Evolutionary conservation across 2,329 filamentous ascomycete species (phyloP).

Genomic region (Botrytis hyacinthi): DNA sequence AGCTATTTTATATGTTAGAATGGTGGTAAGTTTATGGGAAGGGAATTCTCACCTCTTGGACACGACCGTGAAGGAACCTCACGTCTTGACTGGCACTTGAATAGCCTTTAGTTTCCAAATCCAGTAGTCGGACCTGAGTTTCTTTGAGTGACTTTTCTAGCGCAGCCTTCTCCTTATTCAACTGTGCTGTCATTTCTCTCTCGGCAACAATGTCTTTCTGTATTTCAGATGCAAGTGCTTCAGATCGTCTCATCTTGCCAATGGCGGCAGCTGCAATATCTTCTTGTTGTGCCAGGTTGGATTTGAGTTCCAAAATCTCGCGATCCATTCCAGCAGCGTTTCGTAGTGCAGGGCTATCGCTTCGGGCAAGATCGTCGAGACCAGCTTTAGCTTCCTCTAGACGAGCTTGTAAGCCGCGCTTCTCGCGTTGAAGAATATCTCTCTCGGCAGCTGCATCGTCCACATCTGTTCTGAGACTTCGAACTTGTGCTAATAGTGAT

Average conservation of each 20-base stretch:
- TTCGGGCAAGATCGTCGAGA: slow-evolving; percentile 81
- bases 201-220: slow-evolving; percentile 90
- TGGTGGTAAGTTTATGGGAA: background rate
- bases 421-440: slow-evolving; percentile 81
- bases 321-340: slow-evolving; percentile 87
- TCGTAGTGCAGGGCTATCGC: slow-evolving; percentile 82
- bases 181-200: slow-evolving; percentile 73
- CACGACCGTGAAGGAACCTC: slow-evolving; percentile 87
- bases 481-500: slow-evolving; percentile 83
- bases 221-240: slow-evolving; percentile 81
- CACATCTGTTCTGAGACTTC: slow-evolving; percentile 75
- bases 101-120: slow-evolving; percentile 96
- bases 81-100: slow-evolving; percentile 93
- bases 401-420: slow-evolving; percentile 81
- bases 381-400: slow-evolving; percentile 84
- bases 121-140: slow-evolving; percentile 82
- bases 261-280: slow-evolving; percentile 89
- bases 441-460: slow-evolving; percentile 85
- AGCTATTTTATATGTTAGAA: slow-evolving; percentile 56
- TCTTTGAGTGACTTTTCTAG: slow-evolving; percentile 91
- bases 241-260: slow-evolving; percentile 94
- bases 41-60: slow-evolving; percentile 75
- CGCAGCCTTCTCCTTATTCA: slow-evolving; percentile 86
- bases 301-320: slow-evolving; percentile 85
- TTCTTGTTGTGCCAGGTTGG: slow-evolving; percentile 85